Conservation (phyloP, 371 early-diverging fungal species). For the Rhizopus microsporus region DNA sequence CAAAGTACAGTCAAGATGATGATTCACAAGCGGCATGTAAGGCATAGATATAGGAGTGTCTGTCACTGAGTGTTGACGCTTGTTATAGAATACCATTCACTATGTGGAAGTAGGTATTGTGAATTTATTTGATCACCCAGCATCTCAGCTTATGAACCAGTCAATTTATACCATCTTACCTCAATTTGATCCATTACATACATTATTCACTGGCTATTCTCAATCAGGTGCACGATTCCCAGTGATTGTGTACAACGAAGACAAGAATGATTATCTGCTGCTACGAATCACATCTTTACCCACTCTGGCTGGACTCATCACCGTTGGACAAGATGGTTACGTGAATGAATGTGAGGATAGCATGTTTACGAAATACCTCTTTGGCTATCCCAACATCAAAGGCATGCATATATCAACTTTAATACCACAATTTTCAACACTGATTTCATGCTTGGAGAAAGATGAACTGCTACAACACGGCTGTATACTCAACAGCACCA, state of each 20-base stretch:
- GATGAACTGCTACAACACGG: constrained; percentile 37
- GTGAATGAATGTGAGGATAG: constrained; percentile 55
- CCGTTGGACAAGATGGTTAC: constrained; percentile 44
- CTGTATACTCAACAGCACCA: constrained; percentile 33
- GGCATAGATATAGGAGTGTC: not conserved
- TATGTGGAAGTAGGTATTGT: constrained; percentile 51
- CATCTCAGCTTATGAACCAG: constrained; percentile 47
- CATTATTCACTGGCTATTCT: constrained; percentile 60
- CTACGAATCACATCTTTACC: constrained; percentile 67
- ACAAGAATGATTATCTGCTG: constrained; percentile 15
- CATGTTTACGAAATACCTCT: constrained; percentile 64
- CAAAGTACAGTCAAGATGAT: constrained; percentile 51
- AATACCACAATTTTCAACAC: constrained; percentile 58
- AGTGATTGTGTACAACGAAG: constrained; percentile 41
- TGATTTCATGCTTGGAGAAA: constrained; percentile 44
- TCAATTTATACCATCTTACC: constrained; percentile 13
- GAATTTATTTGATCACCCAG: constrained; percentile 55
- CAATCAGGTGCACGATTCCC: constrained; percentile 62
- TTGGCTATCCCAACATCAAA: constrained; percentile 53
- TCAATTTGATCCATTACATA: constrained; percentile 45
- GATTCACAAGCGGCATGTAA: constrained; percentile 10
- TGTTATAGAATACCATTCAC: constrained; percentile 46
- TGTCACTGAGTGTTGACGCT: not conserved
- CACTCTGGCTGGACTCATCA: constrained; percentile 69
- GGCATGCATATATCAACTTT: constrained; percentile 31